phyloP scores from a whole-genome alignment of 176 grass and related monocot species.

The Triticum urartu region DNA sequence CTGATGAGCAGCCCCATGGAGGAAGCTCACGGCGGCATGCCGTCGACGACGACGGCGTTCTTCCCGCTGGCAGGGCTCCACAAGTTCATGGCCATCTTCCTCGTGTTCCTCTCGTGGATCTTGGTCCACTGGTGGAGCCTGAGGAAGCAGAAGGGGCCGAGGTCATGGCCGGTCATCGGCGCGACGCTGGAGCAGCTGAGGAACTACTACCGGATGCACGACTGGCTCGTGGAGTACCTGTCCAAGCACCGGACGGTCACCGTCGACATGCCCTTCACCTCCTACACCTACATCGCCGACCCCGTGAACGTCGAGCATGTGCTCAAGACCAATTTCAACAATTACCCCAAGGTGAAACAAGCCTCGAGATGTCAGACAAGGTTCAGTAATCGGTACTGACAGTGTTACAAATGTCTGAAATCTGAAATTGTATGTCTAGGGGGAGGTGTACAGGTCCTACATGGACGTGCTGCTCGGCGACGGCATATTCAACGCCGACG shows the following conservation, averaged over 20 bases:
- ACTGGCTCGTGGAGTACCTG: slow-evolving; percentile 81
- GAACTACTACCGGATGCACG: slow-evolving; percentile 93
- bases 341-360: slow-evolving; percentile 88
- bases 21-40: slow-evolving; percentile 27
- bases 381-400: background rate
- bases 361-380: no score
- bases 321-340: slow-evolving; percentile 88
- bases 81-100: slow-evolving; percentile 46
- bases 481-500: slow-evolving; percentile 91
- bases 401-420: no score
- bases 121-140: slow-evolving; percentile 70
- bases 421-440: slow-evolving; percentile 37
- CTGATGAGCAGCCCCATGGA: slow-evolving; percentile 49
- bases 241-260: slow-evolving; percentile 52
- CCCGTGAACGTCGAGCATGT: slow-evolving; percentile 84
- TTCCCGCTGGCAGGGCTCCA: slow-evolving; percentile 37
- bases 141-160: slow-evolving; percentile 62
- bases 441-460: slow-evolving; percentile 71
- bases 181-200: slow-evolving; percentile 75
- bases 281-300: slow-evolving; percentile 95
- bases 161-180: slow-evolving; percentile 83
- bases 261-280: slow-evolving; percentile 84
- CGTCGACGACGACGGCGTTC: background rate
- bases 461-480: slow-evolving; percentile 93
- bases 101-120: slow-evolving; percentile 60